Base-by-base conservation (phyloP, 176 grass and related monocot species). In the Lolium multiflorum region DNA sequence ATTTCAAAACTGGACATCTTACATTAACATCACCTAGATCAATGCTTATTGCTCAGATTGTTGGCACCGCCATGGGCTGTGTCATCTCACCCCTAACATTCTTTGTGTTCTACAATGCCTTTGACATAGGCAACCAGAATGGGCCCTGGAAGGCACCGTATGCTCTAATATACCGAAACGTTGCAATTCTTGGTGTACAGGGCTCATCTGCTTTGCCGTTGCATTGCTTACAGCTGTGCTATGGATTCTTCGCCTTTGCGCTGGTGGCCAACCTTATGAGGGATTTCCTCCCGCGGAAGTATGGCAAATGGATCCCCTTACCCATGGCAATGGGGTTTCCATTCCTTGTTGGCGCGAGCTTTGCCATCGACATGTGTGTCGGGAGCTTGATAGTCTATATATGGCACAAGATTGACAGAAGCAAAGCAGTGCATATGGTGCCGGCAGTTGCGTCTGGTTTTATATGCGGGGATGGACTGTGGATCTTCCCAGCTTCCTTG, bases 251-350 rank as follows among this genome's bases (percentile, higher is more conserved):
- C n/a, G 92, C 89, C 13, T 99, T 99, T 55, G 92, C 97, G 77
- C 76, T 93, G 49, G 89, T 54, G n/a, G 76, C 90, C 21, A 94
- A 99, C 64, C 20, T 91, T 35, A 91, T 85, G 85, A 94, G 90
- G 65, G 97, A 96, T 46, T 52, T 99, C 17, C 86, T 85, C 35
- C 97, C 97, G 2, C 52, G 22, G 6, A 94, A 89, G 76, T 96
- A 96, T 41, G 87, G 89, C 12, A 81, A 22, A 10, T 99, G 94
- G 94, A 85, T 99, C 7, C 97, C 97, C 17, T 49, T 99, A n/a
- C 97, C 97, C 2, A 99, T 99, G 97, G 97, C 94, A 25, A 94
- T 99, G 97, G 94, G 87, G 21, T 94, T 92, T 69, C 97, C 97
- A 8, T 99, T 99, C 79, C 79, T 99, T 21, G 91, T 96, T 37